Conservation (phyloP, 2,329 filamentous ascomycete genomes). For the Venturia pyrina region DNA sequence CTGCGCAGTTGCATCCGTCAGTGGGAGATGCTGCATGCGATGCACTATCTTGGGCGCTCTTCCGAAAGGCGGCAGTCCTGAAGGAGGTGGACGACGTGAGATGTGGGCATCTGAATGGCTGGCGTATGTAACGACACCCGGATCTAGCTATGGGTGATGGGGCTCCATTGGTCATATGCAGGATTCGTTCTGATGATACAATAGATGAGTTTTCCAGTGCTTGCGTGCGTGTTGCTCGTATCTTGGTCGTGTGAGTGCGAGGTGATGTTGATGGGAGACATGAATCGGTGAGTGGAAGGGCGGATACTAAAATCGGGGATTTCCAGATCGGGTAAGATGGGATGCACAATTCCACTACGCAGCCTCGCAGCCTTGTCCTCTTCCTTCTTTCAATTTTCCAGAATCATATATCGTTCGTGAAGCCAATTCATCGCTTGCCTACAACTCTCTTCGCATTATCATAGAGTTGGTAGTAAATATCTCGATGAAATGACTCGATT, state of each 20-base stretch:
- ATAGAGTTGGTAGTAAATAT: too few relatives aligned
- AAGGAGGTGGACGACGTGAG: not conserved
- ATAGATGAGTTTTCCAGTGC: not conserved
- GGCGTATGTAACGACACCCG: not conserved
- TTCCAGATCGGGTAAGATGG: not conserved
- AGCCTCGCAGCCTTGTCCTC: too few relatives aligned
- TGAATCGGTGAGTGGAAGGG: not conserved
- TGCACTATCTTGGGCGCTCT: not conserved
- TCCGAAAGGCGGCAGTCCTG: not conserved
- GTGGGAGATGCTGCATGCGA: not conserved
- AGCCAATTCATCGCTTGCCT: too few relatives aligned
- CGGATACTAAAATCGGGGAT: not conserved
- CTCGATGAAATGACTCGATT: too few relatives aligned
- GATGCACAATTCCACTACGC: too few relatives aligned
- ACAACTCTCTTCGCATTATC: too few relatives aligned
- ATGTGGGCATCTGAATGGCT: not conserved
- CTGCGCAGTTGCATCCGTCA: not conserved
- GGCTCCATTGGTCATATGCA: not conserved
- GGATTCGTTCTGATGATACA: not conserved
- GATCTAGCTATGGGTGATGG: not conserved
- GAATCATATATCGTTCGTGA: too few relatives aligned
- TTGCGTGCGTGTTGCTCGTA: not conserved
- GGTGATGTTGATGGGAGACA: not conserved
- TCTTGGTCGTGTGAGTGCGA: not conserved
- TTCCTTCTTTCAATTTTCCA: too few relatives aligned